Percentiles rank a stretch among this genome's conserved stretches.
Evolutionary conservation across 2,329 filamentous ascomycete genomes (phyloP).

Genomic region (Hypoxylon sp.): DNA sequence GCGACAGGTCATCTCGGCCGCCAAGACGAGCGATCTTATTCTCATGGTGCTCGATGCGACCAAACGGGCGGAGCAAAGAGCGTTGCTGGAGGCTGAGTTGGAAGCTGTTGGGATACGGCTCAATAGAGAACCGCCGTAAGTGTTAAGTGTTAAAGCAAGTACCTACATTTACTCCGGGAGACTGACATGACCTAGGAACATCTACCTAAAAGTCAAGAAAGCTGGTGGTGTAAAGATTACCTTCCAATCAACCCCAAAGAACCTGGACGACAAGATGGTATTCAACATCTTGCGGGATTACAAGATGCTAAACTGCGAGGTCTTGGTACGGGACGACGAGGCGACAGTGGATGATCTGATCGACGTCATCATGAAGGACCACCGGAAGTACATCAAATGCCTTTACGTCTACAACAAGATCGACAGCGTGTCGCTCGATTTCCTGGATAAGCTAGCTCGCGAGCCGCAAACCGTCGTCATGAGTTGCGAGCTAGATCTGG

Average conservation of each 20-base stretch:
- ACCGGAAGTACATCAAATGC: slow-evolving; percentile 94
- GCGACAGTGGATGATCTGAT: slow-evolving; percentile 98
- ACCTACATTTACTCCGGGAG: no score
- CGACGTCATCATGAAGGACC: slow-evolving; percentile 99
- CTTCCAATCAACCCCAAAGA: slow-evolving; percentile 87
- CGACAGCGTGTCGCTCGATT: slow-evolving; percentile 91
- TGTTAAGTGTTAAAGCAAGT: no score
- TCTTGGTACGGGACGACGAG: slow-evolving; percentile 92
- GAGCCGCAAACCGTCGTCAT: slow-evolving; percentile 96
- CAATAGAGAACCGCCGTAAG: slow-evolving; percentile 88
- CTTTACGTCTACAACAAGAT: slow-evolving; percentile 99
- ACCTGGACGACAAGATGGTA: slow-evolving; percentile 96
- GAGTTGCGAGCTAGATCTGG: slow-evolving; percentile 95
- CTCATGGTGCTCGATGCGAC: slow-evolving; percentile 98
- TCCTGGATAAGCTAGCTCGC: slow-evolving; percentile 88
- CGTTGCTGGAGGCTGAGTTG: slow-evolving; percentile 87
- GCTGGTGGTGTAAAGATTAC: slow-evolving; percentile 99
- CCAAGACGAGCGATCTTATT: slow-evolving; percentile 97
- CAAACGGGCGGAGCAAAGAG: slow-evolving; percentile 92
- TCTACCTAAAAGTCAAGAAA: slow-evolving; percentile 95
- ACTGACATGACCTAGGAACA: no score
- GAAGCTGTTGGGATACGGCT: slow-evolving; percentile 94
- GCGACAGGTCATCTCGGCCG: slow-evolving; percentile 94
- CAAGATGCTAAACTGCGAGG: slow-evolving; percentile 98
- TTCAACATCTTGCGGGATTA: slow-evolving; percentile 98